These are phyloP conservation scores for Metschnikowia reukaufii DNA, from an alignment of 805 yeast genomes.

Conservation along the genomic window DNA sequence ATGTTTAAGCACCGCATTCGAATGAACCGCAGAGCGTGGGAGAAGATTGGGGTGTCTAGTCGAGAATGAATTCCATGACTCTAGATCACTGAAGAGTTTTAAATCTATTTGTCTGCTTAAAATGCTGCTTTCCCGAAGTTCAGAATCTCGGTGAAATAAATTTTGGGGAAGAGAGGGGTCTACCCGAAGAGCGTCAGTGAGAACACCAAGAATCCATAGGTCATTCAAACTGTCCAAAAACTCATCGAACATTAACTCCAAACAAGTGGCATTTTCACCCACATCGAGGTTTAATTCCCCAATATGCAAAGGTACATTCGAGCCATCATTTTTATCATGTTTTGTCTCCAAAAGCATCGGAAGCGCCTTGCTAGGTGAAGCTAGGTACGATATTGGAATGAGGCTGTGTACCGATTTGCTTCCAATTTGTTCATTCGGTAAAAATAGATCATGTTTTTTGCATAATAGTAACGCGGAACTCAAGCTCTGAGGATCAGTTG, in stretches of 20 bases:
- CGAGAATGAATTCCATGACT: slow-evolving; percentile 15
- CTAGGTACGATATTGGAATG: slow-evolving; percentile 47
- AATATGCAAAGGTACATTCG: not conserved
- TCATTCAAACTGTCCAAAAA: slow-evolving; percentile 17
- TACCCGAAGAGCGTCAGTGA: slow-evolving; percentile 11
- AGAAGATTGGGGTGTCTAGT: slow-evolving; percentile 13
- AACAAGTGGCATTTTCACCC: not conserved
- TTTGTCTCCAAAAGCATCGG: slow-evolving; percentile 58
- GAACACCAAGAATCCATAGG: slow-evolving; percentile 18
- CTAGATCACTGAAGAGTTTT: slow-evolving; percentile 10
- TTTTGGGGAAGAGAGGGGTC: not conserved
- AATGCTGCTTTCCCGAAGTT: not conserved
- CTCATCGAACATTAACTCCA: slow-evolving; percentile 10
- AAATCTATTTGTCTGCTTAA: not conserved
- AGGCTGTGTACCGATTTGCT: slow-evolving; percentile 31
- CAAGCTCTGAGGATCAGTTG: slow-evolving; percentile 62
- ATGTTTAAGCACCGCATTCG: not conserved
- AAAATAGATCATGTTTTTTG: slow-evolving; percentile 39
- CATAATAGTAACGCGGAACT: slow-evolving; percentile 48
- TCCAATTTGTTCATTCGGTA: slow-evolving; percentile 34
- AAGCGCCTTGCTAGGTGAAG: slow-evolving; percentile 48
- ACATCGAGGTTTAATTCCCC: not conserved
- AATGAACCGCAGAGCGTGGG: not conserved
- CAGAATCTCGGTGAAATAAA: slow-evolving; percentile 12
- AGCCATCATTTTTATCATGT: not conserved